Evolutionary conservation across 139 green algal genomes (phyloP), one percentile per base, ranked within the genome.

Genomic region (Coccomyxa sp.): DNA sequence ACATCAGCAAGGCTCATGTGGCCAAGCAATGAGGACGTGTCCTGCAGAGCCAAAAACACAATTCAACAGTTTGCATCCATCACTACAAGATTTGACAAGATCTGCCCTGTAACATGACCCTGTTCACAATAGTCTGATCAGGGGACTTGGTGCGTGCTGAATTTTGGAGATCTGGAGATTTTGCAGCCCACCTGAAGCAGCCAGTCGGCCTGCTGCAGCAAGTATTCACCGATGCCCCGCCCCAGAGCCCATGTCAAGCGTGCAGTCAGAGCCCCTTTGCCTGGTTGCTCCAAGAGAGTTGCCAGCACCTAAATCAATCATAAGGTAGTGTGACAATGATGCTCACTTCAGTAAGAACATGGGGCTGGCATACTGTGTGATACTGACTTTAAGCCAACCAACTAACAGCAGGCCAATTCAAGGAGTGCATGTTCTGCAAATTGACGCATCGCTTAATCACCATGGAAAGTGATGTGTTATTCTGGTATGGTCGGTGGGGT

Each of bases 181-280:
- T 21, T 58, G 18, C 45, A 84, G 51, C 67, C 17, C n/a, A 90
- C 87, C 84, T 89, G 88, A 80, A 91, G 84, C 60, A 86, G 60
- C 88, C 88, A 91, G 66, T 86, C 84, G 15, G 83, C 63, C 23
- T 84, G 84, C 80, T 87, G 86, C 67, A 91, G 82, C 80, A 90
- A 82, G 63, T 88, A 87, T 17, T 90, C 84, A 1, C 83, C 86
- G 51, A 85, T 23, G 57, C 81, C 81, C 0, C n/a, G 67, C n/a
- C 75, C 75, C 74, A 85, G 71, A 11, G 27, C 32, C 80, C 80
- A 83, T 0, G 80, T 27, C 31, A 83, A 27, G 21, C 45, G 32
- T 13, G 23, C 30, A 13, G 12, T 0, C 12, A 13, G 7, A 11
- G 80, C 32, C 0, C 67, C 80, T 11, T 17, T 16, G 0, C 10